Percentiles rank a stretch among this genome's conserved stretches.
Conservation (phyloP, 2,329 filamentous ascomycete genomes). For the Sporothrix pseudoabietina region DNA sequence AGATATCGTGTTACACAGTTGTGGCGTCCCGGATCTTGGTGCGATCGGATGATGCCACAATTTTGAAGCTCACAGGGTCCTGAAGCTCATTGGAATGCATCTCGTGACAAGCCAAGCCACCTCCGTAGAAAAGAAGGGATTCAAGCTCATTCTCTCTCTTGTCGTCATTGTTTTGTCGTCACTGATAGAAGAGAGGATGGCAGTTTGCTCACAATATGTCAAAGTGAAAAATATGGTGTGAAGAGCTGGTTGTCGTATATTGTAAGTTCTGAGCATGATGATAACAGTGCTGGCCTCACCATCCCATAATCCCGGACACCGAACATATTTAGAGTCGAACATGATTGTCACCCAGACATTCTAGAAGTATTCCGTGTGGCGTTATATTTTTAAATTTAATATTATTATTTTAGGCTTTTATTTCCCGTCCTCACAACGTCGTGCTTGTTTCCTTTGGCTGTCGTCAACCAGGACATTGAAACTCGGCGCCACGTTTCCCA, state of each 20-base stretch:
- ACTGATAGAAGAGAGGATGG: neutral
- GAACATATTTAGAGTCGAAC: neutral
- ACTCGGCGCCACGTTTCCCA: slow-evolving; percentile 11
- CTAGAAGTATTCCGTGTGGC: slow-evolving; percentile 14
- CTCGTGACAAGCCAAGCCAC: neutral
- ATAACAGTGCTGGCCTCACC: neutral
- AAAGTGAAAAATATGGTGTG: neutral
- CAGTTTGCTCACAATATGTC: no score
- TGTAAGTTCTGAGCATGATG: neutral
- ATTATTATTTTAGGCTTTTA: no score
- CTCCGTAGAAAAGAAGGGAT: neutral
- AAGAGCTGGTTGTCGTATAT: neutral
- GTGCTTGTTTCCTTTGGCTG: neutral
- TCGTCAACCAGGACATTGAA: neutral
- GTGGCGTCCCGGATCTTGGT: neutral
- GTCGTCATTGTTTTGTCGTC: neutral
- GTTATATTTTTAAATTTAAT: no score
- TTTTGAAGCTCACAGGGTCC: neutral
- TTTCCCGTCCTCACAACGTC: neutral
- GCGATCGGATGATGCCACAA: slow-evolving; percentile 1
- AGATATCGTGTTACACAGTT: neutral
- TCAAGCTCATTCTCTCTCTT: neutral
- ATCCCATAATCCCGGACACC: neutral
- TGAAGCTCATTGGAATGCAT: neutral
- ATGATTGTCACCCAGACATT: neutral